These are phyloP conservation scores for Luvunga scandens DNA, from an alignment of 345 rosid species.

Conservation along the genomic window DNA sequence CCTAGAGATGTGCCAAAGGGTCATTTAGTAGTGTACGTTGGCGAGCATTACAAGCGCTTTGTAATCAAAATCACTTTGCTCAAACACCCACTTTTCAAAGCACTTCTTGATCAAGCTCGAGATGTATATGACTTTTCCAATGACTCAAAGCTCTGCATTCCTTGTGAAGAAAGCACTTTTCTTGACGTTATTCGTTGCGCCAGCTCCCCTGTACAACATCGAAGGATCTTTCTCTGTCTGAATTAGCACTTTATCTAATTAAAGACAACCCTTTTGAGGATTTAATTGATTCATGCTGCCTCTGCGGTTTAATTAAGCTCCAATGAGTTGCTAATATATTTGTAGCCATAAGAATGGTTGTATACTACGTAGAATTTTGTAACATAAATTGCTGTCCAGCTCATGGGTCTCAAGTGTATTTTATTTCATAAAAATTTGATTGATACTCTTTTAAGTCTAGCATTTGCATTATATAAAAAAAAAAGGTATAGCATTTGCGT, in stretches of 20 bases:
- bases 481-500: too few species aligned
- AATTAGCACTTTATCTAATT: conserved; percentile 11
- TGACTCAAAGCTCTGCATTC: conserved; percentile 69
- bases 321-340: conserved; percentile 25
- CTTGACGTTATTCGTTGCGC: conserved; percentile 69
- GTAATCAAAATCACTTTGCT: conserved; percentile 71
- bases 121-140: conserved; percentile 65
- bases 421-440: not conserved
- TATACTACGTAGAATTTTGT: conserved; percentile 33
- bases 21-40: conserved; percentile 79
- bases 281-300: conserved; percentile 26
- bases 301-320: conserved; percentile 9
- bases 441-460: not conserved
- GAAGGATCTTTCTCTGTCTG: conserved; percentile 34
- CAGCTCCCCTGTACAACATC: conserved; percentile 34
- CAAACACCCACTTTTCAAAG: conserved; percentile 71
- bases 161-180: conserved; percentile 71
- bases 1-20: conserved; percentile 89
- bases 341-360: conserved; percentile 1
- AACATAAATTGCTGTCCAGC: conserved; percentile 24
- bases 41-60: conserved; percentile 60
- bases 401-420: conserved; percentile 19
- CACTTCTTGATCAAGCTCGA: conserved; percentile 68
- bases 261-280: conserved; percentile 6
- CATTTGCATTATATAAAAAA: too few species aligned